phyloP scores from a whole-genome alignment of 805 yeast genomes.

The Nakazawaea wyomingensis region DNA sequence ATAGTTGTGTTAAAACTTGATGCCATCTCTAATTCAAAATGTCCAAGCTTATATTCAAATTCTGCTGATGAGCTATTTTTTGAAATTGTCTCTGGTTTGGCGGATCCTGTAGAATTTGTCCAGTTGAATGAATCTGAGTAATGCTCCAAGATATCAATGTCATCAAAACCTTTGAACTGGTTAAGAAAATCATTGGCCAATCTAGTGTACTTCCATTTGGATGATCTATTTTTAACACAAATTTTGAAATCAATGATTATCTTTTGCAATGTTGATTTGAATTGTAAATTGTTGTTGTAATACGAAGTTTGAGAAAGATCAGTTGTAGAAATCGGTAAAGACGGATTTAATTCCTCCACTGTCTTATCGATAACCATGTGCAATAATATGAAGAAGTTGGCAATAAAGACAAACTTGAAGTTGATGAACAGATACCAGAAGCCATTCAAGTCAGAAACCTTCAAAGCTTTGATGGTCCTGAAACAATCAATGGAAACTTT shows the following conservation, averaged over 20 bases:
- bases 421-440: conserved; percentile 14
- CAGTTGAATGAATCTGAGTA: background rate
- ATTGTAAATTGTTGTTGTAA: conserved; percentile 9
- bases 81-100: too few relatives aligned
- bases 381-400: conserved; percentile 10
- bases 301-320: background rate
- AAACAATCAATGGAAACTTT: conserved; percentile 9
- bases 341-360: conserved; percentile 2
- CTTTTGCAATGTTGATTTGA: conserved; percentile 11
- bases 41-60: background rate
- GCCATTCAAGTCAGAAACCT: conserved; percentile 9
- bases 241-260: conserved; percentile 7
- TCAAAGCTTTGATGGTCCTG: conserved; percentile 3
- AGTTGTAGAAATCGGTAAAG: background rate
- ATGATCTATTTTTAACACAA: conserved; percentile 10
- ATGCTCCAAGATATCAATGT: conserved; percentile 10
- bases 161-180: conserved; percentile 4
- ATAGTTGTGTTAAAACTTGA: background rate
- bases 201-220: conserved; percentile 10
- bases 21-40: background rate
- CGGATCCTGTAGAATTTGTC: too few relatives aligned
- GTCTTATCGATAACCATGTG: conserved; percentile 10
- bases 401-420: conserved; percentile 11
- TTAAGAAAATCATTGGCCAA: conserved; percentile 9
- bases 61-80: background rate